These are phyloP conservation scores for Xylaria curta DNA, from an alignment of 495 filamentous ascomycete species.

Conservation along the genomic window DNA sequence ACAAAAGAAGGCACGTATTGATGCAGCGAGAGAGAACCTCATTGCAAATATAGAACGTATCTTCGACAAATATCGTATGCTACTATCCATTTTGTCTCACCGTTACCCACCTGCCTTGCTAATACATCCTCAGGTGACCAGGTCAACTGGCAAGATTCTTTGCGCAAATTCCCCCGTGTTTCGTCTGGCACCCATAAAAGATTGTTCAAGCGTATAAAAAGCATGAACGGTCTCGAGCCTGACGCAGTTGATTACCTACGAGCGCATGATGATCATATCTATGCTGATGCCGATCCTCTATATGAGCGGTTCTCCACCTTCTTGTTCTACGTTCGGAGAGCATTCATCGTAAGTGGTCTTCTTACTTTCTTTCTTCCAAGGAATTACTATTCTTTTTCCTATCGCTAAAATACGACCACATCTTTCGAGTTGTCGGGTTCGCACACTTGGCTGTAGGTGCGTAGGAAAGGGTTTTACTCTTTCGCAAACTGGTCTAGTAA, in stretches of 20 bases:
- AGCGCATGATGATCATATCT: background rate
- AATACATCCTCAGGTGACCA: background rate
- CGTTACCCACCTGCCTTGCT: background rate
- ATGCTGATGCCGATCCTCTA: constrained; percentile 10
- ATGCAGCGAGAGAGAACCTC: background rate
- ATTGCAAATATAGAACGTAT: constrained; percentile 2
- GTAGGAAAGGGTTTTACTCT: background rate
- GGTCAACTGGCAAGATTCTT: background rate
- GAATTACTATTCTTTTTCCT: background rate
- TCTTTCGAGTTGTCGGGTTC: background rate
- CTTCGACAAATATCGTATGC: background rate
- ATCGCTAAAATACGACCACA: background rate
- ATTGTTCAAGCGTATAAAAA: background rate
- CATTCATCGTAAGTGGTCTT: background rate
- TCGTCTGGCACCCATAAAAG: background rate
- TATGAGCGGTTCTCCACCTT: background rate
- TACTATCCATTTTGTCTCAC: background rate
- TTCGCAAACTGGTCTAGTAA: background rate
- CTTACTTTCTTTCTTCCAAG: background rate
- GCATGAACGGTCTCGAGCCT: background rate
- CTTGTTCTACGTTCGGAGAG: background rate
- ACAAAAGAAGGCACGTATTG: background rate
- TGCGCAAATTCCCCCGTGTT: constrained; percentile 1
- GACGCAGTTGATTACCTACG: constrained; percentile 9
- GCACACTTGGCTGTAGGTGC: background rate